These are phyloP conservation scores for Russula lepida DNA, from an alignment of 768 basidiomycete species.

Conservation along the genomic window DNA sequence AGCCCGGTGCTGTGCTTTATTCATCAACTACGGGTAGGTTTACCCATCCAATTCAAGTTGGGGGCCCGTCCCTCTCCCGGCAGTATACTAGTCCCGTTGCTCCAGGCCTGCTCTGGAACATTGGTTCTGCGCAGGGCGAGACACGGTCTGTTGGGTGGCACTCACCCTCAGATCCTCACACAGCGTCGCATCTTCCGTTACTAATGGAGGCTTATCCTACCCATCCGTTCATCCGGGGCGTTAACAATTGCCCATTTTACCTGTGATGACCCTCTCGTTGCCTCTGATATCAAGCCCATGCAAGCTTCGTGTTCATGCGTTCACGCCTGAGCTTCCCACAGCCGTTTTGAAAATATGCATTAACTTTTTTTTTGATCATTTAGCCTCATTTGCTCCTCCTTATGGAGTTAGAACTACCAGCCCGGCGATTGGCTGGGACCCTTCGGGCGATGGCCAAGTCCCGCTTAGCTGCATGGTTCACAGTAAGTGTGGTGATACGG, in stretches of 20 bases:
- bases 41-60: neutral
- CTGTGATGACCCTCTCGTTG: neutral
- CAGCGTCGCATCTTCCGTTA: neutral
- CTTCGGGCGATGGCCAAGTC: neutral
- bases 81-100: neutral
- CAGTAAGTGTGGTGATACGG: neutral
- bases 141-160: neutral
- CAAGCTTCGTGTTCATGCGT: neutral
- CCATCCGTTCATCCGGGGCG: neutral
- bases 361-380: neutral
- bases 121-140: neutral
- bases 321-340: neutral
- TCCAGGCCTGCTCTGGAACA: constrained; percentile 1
- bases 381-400: neutral
- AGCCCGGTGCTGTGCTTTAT: neutral
- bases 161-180: neutral
- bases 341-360: neutral
- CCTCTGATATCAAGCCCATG: neutral
- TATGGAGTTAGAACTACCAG: neutral
- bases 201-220: neutral
- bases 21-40: neutral
- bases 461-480: neutral
- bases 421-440: neutral
- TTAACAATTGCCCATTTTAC: neutral
- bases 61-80: neutral